Evolutionary conservation across 768 basidiomycete species (phyloP), one percentile per base, ranked within the genome.

Genomic region (Leccinum imitatum): DNA sequence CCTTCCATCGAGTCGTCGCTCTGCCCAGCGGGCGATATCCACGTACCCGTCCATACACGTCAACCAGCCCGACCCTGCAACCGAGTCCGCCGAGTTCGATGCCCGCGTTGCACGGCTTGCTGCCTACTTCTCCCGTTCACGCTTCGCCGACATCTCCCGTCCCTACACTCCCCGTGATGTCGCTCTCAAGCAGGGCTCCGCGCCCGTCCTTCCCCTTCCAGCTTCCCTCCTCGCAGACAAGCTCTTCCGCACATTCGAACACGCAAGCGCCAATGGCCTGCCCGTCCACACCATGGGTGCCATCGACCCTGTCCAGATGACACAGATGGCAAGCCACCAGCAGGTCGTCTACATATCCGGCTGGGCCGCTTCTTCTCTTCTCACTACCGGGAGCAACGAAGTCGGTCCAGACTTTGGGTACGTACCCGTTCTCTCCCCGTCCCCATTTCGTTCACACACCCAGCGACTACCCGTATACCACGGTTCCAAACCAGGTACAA

Each of bases 381-480:
- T 96, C 54, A 95, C 94, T 5, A 95, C 94, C 2, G 91, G 87
- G 8, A 90, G 87, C 71, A 95, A 94, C 71, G 92, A 95, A 75
- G 90, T 95, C 59, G 93, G 93, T 15, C 94, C 93, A 21, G 94
- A 97, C 75, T 81, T 95, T 65, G 93, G 90, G 93, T 85, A 65
- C 55, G 76, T 63, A 21, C 27, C 31, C 2, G 17, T 14, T 21
- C 37, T 23, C 11, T 2, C 13, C 21, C 35, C 13, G 2, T 25
- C 6, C 17, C 17, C 53, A 37, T 44, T 25, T 56, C 51, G 52
- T 53, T 61, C 58, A 61, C 57, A 48, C 41, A 9, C 58, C 33
- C 60, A 94, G 89, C 37, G 95, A 98, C 74, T 96, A 97, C 71
- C 93, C 95, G 1, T 97, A 97, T 73, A 95, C 93, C 10, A 96